Evolutionary conservation across 2,329 filamentous ascomycete species (phyloP).

Genomic region (Colletotrichum falcatum): DNA sequence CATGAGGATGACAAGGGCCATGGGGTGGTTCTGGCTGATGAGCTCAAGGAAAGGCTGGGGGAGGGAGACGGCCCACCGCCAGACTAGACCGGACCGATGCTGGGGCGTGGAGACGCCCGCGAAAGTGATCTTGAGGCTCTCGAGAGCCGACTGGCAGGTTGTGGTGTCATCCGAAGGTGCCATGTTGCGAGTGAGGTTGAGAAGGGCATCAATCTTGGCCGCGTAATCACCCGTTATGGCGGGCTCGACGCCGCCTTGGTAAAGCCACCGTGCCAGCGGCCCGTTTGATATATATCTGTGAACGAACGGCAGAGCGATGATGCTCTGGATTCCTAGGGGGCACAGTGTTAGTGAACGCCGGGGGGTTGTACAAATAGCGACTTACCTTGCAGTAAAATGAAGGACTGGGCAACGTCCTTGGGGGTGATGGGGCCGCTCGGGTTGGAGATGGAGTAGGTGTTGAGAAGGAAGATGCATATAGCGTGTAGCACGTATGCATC

Average conservation of each 20-base stretch:
- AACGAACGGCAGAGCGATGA: constrained; percentile 32
- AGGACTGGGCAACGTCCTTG: constrained; percentile 42
- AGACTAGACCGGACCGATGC: constrained; percentile 35
- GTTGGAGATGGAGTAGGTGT: constrained; percentile 41
- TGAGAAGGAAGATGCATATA: constrained; percentile 42
- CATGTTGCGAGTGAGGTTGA: constrained; percentile 37
- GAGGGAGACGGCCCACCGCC: constrained; percentile 42
- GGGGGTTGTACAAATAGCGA: no score
- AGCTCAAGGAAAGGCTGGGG: constrained; percentile 41
- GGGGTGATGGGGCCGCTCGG: constrained; percentile 25
- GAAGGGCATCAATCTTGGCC: constrained; percentile 33
- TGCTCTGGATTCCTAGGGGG: constrained; percentile 38
- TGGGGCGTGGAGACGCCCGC: constrained; percentile 24
- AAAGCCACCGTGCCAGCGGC: constrained; percentile 34
- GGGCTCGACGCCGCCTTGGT: constrained; percentile 33
- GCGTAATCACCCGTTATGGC: constrained; percentile 20
- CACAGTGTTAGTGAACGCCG: background rate
- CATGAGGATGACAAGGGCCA: constrained; percentile 43
- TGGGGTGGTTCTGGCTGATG: constrained; percentile 35
- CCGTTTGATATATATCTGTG: constrained; percentile 32
- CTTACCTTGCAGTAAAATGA: constrained; percentile 41
- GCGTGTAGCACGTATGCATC: constrained; percentile 43
- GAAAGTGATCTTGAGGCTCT: constrained; percentile 34
- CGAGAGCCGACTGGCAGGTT: constrained; percentile 35
- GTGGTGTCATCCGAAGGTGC: constrained; percentile 34